Base-by-base conservation (phyloP, 2,329 filamentous ascomycete species). In the Fusarium temperatum region DNA sequence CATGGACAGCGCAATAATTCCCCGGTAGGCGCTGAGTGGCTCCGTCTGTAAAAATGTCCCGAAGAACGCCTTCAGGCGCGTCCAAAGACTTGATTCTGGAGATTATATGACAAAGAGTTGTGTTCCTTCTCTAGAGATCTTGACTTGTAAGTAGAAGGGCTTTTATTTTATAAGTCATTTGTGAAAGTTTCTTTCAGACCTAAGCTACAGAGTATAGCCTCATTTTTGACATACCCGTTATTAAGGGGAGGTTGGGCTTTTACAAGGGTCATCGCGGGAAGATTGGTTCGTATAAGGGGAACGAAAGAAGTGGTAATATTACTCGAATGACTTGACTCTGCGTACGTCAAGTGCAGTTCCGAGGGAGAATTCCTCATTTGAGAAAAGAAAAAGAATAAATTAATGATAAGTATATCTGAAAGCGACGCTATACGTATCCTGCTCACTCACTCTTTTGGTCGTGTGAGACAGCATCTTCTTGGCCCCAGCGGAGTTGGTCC, bases 71-170 rank as follows among this genome's bases (percentile, higher is more conserved):
- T 5, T 64, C 61, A 10, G 68, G 72, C 2, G 67, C 68, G 30
- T 72, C 68, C 3, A 68, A 72, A 4, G 62, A 70, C 56, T 72
- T 74, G 32, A 72, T 47, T 32, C 67, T 59, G 13, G 72, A 69
- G 14, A 74, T 35, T 1, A 55, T 58, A 8, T 69, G 57, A 1
- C 58, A 54, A 18, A 36, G 38, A 42, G 64, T 56, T 8, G 64
- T 30, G 24, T 69, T 56, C 6, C 67, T 74, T 20, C 61, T 57
- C 47, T 70, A 72, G 7, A 66, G 28, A 17, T 74, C 61, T 38
- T 66, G n/a, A 1, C 68, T 51, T 5, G 63, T 36, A 26, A 74
- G 63, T 3, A 66, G 9, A 12, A 63, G 17, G 6, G 72, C 61
- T 32, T 71, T 74, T 57, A 69, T 63, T 26, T 74, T 67, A 1